A percentile compares a stretch with the other conserved stretches of the same genome.
These are phyloP conservation scores for Penicillium dipodomyicola DNA, from an alignment of 495 filamentous ascomycete species.

Conservation along the genomic window DNA sequence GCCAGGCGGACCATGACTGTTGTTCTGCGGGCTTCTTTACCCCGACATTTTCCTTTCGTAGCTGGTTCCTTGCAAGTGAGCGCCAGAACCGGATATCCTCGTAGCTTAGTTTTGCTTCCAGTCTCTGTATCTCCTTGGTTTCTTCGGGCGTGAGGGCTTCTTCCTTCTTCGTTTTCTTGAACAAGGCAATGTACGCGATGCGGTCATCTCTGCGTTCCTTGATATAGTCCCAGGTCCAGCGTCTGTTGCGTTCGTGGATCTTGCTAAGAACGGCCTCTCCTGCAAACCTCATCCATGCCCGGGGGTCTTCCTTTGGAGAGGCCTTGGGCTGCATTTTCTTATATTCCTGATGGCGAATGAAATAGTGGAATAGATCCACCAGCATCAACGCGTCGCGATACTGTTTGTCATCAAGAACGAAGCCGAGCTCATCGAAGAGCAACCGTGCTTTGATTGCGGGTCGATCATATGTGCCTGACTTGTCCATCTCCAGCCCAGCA, in stretches of 20 bases:
- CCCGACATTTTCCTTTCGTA: conserved; percentile 89
- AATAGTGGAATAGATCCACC: conserved; percentile 96
- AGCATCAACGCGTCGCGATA: conserved; percentile 97
- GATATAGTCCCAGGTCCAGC: conserved; percentile 95
- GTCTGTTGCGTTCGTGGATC: conserved; percentile 86
- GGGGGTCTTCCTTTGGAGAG: conserved; percentile 82
- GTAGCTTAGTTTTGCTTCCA: conserved; percentile 88
- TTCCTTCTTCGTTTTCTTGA: conserved; percentile 87
- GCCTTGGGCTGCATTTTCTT: conserved; percentile 87
- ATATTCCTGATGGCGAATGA: conserved; percentile 96
- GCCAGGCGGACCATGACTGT: conserved; percentile 85
- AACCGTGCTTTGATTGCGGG: conserved; percentile 89
- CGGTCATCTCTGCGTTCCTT: conserved; percentile 88
- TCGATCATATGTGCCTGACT: conserved; percentile 73
- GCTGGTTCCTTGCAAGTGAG: conserved; percentile 87
- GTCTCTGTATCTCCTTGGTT: conserved; percentile 62
- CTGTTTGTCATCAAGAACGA: conserved; percentile 92
- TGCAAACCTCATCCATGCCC: conserved; percentile 88
- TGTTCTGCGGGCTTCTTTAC: conserved; percentile 61
- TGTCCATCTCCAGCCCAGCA: conserved; percentile 88
- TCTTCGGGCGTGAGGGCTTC: conserved; percentile 70
- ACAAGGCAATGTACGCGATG: conserved; percentile 82
- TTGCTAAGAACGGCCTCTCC: conserved; percentile 83
- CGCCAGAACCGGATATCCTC: conserved; percentile 98
- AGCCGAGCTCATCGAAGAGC: conserved; percentile 92